Conservation (phyloP, 129 eudicot genomes). For the Logfia minima region DNA sequence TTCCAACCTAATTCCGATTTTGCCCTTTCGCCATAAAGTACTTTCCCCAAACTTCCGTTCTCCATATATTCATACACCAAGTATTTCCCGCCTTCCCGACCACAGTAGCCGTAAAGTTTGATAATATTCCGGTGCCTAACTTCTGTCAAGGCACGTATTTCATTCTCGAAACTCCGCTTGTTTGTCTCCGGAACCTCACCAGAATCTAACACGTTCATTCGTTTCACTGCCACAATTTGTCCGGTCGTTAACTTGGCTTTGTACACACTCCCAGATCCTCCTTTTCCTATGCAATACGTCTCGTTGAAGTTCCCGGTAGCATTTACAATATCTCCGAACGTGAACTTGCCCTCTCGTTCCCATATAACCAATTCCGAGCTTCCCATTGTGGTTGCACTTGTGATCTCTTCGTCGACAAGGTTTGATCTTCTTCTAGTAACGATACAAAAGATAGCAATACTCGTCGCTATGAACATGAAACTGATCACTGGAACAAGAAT, state of each 20-base stretch:
- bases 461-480: constrained; percentile 39
- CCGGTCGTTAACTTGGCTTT: background rate
- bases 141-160: constrained; percentile 69
- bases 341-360: constrained; percentile 3
- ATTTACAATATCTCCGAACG: background rate
- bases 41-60: constrained; percentile 72
- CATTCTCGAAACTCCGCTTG: constrained; percentile 64
- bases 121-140: constrained; percentile 80
- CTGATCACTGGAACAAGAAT: constrained; percentile 46
- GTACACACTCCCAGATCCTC: constrained; percentile 4
- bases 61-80: constrained; percentile 76
- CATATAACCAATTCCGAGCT: background rate
- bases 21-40: constrained; percentile 44
- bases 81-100: constrained; percentile 51
- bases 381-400: background rate
- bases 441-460: constrained; percentile 28
- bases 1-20: constrained; percentile 54
- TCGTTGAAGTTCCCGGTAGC: background rate
- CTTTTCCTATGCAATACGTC: constrained; percentile 4
- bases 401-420: constrained; percentile 31
- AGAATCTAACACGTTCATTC: constrained; percentile 14
- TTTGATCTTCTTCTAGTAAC: constrained; percentile 24
- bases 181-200: constrained; percentile 44
- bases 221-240: background rate
- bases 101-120: constrained; percentile 69